phyloP scores from a whole-genome alignment of 495 filamentous ascomycete species.

The Ascodesmis nigricans region DNA sequence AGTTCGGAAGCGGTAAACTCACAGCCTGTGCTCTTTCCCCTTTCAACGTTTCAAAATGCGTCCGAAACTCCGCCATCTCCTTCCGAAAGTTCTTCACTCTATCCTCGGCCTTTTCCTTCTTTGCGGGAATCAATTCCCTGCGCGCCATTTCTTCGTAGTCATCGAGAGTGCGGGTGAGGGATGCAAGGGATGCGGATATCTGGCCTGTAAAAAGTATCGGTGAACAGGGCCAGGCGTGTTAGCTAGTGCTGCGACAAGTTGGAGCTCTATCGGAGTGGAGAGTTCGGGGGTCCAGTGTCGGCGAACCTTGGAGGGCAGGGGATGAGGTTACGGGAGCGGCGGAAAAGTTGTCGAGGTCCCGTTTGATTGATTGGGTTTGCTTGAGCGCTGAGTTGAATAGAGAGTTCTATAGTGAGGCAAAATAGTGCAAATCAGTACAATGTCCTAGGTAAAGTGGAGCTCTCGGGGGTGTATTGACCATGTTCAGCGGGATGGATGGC shows the following conservation, averaged over 20 bases:
- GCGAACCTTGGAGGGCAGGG: conserved; percentile 41
- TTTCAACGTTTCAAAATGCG: conserved; percentile 55
- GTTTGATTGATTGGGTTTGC: conserved; percentile 69
- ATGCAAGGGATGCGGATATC: conserved; percentile 67
- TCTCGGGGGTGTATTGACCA: too few relatives aligned
- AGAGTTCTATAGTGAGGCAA: conserved; percentile 53
- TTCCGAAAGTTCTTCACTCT: conserved; percentile 65
- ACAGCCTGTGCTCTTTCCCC: conserved; percentile 50
- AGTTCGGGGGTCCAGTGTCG: conserved; percentile 1
- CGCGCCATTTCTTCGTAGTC: conserved; percentile 73
- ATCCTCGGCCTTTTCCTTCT: conserved; percentile 76
- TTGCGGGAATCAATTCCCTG: conserved; percentile 63
- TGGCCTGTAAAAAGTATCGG: conserved; percentile 41
- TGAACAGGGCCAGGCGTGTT: too few relatives aligned
- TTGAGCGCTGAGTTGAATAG: conserved; percentile 91
- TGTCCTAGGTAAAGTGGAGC: too few relatives aligned
- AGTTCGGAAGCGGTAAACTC: too few relatives aligned
- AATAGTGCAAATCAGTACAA: too few relatives aligned
- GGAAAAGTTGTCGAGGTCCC: conserved; percentile 55
- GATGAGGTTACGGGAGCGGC: conserved; percentile 38
- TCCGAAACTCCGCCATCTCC: conserved; percentile 57
- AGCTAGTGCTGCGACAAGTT: conserved; percentile 21
- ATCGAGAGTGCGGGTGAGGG: conserved; percentile 77
- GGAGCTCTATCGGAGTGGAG: not conserved
- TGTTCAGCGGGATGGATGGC: too few relatives aligned